These are phyloP conservation scores for Fusarium robinianum DNA, from an alignment of 2,329 filamentous ascomycete genomes.

Conservation along the genomic window DNA sequence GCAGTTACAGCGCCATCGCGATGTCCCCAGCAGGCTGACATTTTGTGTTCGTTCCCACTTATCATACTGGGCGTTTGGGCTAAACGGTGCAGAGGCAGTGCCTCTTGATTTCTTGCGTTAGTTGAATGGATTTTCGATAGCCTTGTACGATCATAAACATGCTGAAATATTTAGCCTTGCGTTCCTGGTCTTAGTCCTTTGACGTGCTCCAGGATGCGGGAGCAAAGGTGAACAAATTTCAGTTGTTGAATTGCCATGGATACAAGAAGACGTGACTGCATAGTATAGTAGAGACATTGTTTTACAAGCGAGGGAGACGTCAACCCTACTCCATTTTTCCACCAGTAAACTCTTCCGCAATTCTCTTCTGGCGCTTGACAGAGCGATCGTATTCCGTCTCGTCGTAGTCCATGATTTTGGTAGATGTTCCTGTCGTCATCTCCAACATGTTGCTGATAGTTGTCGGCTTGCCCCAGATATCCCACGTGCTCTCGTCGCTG, in stretches of 20 bases:
- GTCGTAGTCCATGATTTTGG: conserved; percentile 44
- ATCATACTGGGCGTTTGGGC: conserved; percentile 11
- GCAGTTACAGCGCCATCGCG: no score
- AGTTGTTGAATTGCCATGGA: conserved; percentile 20
- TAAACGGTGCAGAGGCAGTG: no score
- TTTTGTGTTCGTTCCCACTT: no score
- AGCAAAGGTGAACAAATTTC: conserved; percentile 14
- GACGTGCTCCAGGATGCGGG: no score
- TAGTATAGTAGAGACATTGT: conserved; percentile 22
- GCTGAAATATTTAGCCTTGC: no score
- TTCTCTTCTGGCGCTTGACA: conserved; percentile 56
- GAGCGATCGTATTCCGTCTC: conserved; percentile 51
- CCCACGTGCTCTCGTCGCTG: conserved; percentile 57
- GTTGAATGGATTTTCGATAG: no score
- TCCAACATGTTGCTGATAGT: conserved; percentile 52
- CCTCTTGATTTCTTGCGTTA: no score
- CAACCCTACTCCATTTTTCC: conserved; percentile 55
- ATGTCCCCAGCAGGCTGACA: no score
- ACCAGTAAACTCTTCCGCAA: conserved; percentile 63
- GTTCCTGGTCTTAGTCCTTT: no score
- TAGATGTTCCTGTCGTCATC: conserved; percentile 40
- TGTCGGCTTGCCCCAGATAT: conserved; percentile 51
- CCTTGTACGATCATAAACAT: no score
- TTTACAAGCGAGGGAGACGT: conserved; percentile 30
- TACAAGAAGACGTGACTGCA: conserved; percentile 35